These are phyloP conservation scores for Diplodia mutila DNA, from an alignment of 2,329 filamentous ascomycete species.

Conservation along the genomic window DNA sequence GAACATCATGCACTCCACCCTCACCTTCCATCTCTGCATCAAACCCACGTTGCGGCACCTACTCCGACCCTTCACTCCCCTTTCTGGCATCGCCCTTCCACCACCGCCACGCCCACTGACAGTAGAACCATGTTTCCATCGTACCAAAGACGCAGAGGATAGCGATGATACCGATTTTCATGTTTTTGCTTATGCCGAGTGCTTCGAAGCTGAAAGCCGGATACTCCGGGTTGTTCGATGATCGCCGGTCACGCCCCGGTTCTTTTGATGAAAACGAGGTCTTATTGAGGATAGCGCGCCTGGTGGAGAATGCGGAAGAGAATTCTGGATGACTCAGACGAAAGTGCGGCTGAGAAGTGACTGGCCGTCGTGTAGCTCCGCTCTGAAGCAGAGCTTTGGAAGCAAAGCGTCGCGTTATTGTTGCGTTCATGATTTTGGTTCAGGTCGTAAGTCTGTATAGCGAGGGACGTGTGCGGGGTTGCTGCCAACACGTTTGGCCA, in stretches of 20 bases:
- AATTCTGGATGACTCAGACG: not conserved
- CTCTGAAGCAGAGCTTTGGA: not conserved
- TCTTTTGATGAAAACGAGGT: not conserved
- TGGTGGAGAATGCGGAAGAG: not conserved
- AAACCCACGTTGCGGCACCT: not conserved
- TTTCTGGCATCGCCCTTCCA: not conserved
- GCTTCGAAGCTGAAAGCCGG: conserved; percentile 5
- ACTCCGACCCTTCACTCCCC: not conserved
- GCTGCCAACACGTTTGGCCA: not conserved
- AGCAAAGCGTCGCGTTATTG: not conserved
- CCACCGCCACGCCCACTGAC: not conserved
- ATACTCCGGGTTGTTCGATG: not conserved
- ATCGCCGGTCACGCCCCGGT: not conserved
- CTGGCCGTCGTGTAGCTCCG: not conserved
- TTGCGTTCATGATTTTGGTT: not conserved
- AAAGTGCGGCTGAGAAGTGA: not conserved
- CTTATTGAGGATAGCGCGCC: not conserved
- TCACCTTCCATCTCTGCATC: not conserved
- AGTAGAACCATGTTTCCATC: conserved; percentile 1
- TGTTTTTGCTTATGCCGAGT: conserved; percentile 2
- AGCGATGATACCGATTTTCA: not conserved
- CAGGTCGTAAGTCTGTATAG: not conserved
- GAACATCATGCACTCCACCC: not conserved
- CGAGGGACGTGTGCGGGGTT: not conserved
- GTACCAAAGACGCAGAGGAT: not conserved